Evolutionary conservation across 495 filamentous ascomycete genomes (phyloP), one percentile per base, ranked within the genome.

Genomic region (Xylaria flabelliformis): DNA sequence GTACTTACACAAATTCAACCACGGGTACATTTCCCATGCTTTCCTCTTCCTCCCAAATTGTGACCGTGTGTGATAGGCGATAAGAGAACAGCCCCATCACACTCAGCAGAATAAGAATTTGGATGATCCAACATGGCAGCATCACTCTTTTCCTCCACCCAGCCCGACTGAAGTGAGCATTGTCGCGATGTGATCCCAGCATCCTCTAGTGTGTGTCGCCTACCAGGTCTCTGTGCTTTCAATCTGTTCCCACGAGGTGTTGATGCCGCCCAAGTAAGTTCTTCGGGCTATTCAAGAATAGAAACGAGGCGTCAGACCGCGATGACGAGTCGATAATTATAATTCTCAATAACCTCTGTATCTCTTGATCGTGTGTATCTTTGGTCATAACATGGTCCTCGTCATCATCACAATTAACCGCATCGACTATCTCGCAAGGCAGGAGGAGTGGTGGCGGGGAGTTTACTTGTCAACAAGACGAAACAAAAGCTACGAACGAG

Each of bases 21-120:
- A 82, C 75, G 4, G 84, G 83, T 17, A 79, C 61, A 15, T 75
- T 51, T n/a, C 82, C 82, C 13, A 73, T 67, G 39, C 78, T 75
- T 15, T 82, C 74, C 29, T 79, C 68, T 8, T 83, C 82, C 59
- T 80, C 74, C 74, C 81, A 85, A 21, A 80, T 78, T 32, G 77
- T 75, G 15, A 80, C 73, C 7, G 85, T 85, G 56, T 80, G 77
- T 39, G 80, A 83, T 2, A 86, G 79, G 15, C 85, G 81, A 71
- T 83, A 85, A 15, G 84, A 80, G 72, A 86, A 86, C 12, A 86
- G 69, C n/a, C 83, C 84, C 78, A 85, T 81, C 7, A 84, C 73
- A 36, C 79, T 76, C 26, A 85, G 63, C 62, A 85, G 64, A 7
- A 85, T 70, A 0, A 67, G 63, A 21, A 86, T 73, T 55, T 85